Evolutionary conservation across 345 rosid species (phyloP).

Genomic region (Ceriops zippeliana): DNA sequence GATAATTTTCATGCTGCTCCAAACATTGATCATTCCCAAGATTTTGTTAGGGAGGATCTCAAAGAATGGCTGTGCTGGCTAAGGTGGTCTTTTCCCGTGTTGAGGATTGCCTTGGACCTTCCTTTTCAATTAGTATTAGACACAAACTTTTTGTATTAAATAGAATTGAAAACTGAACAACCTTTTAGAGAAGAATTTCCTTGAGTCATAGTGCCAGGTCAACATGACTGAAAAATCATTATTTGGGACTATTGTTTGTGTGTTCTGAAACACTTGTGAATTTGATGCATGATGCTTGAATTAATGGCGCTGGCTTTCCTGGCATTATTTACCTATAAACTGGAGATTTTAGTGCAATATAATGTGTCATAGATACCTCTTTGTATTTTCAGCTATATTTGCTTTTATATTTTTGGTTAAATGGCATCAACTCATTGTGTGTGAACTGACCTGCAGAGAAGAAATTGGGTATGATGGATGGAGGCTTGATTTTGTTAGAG

Average conservation of each 20-base stretch:
- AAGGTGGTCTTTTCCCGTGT: conserved; percentile 40
- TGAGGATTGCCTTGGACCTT: not conserved
- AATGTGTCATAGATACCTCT: not conserved
- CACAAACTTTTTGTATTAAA: not conserved
- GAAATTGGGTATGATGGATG: conserved; percentile 99
- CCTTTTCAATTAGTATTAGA: not conserved
- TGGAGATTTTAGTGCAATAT: not conserved
- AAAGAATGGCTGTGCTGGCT: conserved; percentile 96
- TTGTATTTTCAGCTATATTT: not conserved
- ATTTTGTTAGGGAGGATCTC: conserved; percentile 87
- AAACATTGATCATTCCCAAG: conserved; percentile 97
- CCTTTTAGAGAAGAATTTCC: not conserved
- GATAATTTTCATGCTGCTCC: conserved; percentile 99
- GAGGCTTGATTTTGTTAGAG: conserved; percentile 98
- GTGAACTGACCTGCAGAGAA: conserved; percentile 45
- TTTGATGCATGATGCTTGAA: not conserved
- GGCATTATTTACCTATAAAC: not conserved
- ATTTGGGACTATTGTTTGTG: not conserved
- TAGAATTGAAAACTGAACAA: not conserved
- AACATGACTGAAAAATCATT: no score
- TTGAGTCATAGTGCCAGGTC: no score
- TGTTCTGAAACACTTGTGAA: not conserved
- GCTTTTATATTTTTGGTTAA: not conserved
- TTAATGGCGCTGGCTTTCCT: not conserved
- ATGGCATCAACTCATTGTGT: not conserved